These are phyloP conservation scores for Kwoniella sp. DNA, from an alignment of 768 basidiomycete genomes.

Conservation along the genomic window DNA sequence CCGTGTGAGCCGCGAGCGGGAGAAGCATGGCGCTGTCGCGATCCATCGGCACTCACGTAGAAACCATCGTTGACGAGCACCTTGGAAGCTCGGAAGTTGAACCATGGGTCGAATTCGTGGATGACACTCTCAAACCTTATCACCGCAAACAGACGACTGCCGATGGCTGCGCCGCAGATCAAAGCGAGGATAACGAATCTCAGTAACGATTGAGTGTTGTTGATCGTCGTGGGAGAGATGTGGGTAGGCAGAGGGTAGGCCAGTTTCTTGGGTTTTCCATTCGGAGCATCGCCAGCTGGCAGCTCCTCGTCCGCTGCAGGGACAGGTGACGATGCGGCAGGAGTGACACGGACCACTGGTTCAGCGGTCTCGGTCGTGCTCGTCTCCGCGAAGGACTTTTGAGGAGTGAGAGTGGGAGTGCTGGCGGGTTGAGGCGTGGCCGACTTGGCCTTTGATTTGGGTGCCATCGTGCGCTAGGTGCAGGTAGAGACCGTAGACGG, in stretches of 20 bases:
- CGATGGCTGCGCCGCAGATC: slow-evolving; percentile 90
- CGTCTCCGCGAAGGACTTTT: too few relatives aligned
- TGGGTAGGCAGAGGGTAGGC: slow-evolving; percentile 46
- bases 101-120: slow-evolving; percentile 99
- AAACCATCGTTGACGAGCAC: slow-evolving; percentile 90
- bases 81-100: slow-evolving; percentile 93
- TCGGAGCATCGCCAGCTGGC: too few relatives aligned
- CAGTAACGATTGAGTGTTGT: slow-evolving; percentile 84
- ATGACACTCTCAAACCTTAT: slow-evolving; percentile 98
- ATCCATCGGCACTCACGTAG: slow-evolving; percentile 64
- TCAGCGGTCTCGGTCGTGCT: too few relatives aligned
- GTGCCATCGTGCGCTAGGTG: too few relatives aligned
- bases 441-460: too few relatives aligned
- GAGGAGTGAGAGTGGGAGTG: too few relatives aligned
- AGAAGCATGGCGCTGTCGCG: background rate
- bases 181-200: slow-evolving; percentile 82
- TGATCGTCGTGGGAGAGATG: slow-evolving; percentile 57
- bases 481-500: too few relatives aligned
- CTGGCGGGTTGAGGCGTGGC: too few relatives aligned
- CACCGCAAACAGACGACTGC: slow-evolving; percentile 94
- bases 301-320: too few relatives aligned
- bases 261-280: too few relatives aligned
- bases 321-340: too few relatives aligned
- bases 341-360: too few relatives aligned
- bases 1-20: background rate